A percentile compares a stretch with the other conserved stretches of the same genome.
Conservation (phyloP, 1,284 basidiomycete genomes). For the Malassezia globosa region DNA sequence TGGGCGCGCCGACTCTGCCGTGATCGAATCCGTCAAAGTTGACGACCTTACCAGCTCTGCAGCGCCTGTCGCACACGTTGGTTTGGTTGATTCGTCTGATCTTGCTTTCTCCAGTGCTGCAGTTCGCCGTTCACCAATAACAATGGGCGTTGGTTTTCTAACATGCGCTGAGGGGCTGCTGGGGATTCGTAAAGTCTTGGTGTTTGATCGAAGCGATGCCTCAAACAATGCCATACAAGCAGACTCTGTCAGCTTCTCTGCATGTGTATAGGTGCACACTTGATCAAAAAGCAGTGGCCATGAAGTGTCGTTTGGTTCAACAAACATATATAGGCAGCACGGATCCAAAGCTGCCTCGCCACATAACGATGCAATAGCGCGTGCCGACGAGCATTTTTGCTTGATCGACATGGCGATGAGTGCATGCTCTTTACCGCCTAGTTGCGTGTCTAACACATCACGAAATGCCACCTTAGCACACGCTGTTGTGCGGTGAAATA, state of each 20-base stretch:
- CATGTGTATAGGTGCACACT: background rate
- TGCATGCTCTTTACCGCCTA: slow-evolving; percentile 5
- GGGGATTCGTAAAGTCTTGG: background rate
- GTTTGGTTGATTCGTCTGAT: too few relatives aligned
- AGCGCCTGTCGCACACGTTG: too few relatives aligned
- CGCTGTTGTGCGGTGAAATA: background rate
- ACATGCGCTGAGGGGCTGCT: too few relatives aligned
- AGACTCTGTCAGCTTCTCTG: background rate
- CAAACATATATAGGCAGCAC: background rate
- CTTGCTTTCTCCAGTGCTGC: background rate
- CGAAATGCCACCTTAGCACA: slow-evolving; percentile 8
- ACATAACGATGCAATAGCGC: background rate
- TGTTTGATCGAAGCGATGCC: background rate
- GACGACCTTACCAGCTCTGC: too few relatives aligned
- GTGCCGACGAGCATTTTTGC: background rate
- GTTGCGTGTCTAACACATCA: slow-evolving; percentile 3
- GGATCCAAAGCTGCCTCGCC: background rate
- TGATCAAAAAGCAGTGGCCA: background rate
- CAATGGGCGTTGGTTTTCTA: slow-evolving; percentile 1
- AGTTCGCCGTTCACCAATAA: slow-evolving; percentile 1
- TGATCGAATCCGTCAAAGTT: too few relatives aligned
- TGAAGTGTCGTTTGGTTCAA: background rate
- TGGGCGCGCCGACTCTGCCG: too few relatives aligned
- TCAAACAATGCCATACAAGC: background rate
- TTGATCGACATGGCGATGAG: slow-evolving; percentile 1